phyloP scores from a whole-genome alignment of 2,329 filamentous ascomycete species.

The Hymenoscyphus fraxineus region DNA sequence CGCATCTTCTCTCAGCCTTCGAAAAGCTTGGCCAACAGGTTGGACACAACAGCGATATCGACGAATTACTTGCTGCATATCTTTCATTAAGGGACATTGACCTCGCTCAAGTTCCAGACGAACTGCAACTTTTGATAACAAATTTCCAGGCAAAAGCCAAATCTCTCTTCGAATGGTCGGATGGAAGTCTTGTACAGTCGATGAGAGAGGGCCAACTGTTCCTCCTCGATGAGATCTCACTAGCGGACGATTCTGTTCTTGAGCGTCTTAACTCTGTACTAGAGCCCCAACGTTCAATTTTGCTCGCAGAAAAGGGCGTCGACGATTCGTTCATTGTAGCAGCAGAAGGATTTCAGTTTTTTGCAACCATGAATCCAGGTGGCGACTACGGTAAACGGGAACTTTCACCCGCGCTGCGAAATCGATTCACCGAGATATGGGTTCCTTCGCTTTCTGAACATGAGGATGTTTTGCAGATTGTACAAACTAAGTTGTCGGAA shows the following conservation, averaged over 20 bases:
- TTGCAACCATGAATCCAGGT: constrained; percentile 98
- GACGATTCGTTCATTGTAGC: constrained; percentile 77
- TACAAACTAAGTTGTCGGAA: constrained; percentile 66
- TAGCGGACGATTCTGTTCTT: constrained; percentile 95
- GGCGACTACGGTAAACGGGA: constrained; percentile 98
- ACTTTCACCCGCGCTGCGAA: constrained; percentile 87
- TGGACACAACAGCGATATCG: constrained; percentile 57
- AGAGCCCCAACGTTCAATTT: constrained; percentile 77
- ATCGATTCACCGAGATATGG: constrained; percentile 99
- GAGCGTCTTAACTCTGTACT: constrained; percentile 96
- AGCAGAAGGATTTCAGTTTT: constrained; percentile 80
- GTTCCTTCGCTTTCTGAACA: constrained; percentile 82
- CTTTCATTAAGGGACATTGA: constrained; percentile 45
- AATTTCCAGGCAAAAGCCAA: constrained; percentile 61
- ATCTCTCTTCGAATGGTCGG: constrained; percentile 92
- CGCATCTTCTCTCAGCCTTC: constrained; percentile 54
- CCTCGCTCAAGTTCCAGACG: constrained; percentile 32
- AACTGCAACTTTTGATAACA: constrained; percentile 39
- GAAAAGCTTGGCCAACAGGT: constrained; percentile 42
- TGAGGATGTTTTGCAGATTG: constrained; percentile 84
- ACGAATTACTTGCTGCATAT: constrained; percentile 45
- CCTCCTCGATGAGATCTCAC: constrained; percentile 92
- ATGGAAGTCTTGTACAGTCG: constrained; percentile 87
- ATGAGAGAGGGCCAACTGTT: constrained; percentile 92
- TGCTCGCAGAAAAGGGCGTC: constrained; percentile 91